Evolutionary conservation across 345 rosid genomes (phyloP).

Genomic region (Lepidium africanum): DNA sequence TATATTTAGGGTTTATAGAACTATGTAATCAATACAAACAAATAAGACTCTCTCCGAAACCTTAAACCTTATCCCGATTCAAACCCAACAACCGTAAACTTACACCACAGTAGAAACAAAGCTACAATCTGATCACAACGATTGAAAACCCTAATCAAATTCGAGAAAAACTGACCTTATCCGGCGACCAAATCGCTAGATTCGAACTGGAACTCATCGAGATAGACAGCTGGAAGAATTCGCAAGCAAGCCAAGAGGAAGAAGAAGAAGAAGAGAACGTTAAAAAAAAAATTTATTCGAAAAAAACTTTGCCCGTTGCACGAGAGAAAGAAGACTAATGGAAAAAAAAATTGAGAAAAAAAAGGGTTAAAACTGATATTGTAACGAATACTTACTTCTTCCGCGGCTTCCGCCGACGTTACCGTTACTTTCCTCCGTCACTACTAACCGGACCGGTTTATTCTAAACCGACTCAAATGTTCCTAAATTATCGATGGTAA

Average conservation of each 20-base stretch:
- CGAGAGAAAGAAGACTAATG: constrained; percentile 18
- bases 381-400: constrained; percentile 46
- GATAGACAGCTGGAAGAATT: background rate
- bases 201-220: constrained; percentile 43
- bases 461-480: background rate
- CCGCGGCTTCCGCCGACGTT: constrained; percentile 35
- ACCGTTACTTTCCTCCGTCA: constrained; percentile 5
- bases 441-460: background rate
- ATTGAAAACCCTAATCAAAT: constrained; percentile 15
- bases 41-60: background rate
- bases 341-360: background rate
- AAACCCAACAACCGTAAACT: background rate
- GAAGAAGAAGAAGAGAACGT: constrained; percentile 2
- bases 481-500: background rate
- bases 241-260: constrained; percentile 1
- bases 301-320: constrained; percentile 78
- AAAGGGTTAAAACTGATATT: background rate
- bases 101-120: constrained; percentile 3
- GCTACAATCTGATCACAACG: constrained; percentile 6
- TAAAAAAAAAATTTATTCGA: constrained; percentile 36
- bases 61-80: background rate
- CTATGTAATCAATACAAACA: background rate
- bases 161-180: constrained; percentile 32
- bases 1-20: constrained; percentile 24
- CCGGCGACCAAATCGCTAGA: constrained; percentile 45